These are phyloP conservation scores for Penicillium palitans DNA, from an alignment of 2,329 filamentous ascomycete genomes.

Conservation along the genomic window DNA sequence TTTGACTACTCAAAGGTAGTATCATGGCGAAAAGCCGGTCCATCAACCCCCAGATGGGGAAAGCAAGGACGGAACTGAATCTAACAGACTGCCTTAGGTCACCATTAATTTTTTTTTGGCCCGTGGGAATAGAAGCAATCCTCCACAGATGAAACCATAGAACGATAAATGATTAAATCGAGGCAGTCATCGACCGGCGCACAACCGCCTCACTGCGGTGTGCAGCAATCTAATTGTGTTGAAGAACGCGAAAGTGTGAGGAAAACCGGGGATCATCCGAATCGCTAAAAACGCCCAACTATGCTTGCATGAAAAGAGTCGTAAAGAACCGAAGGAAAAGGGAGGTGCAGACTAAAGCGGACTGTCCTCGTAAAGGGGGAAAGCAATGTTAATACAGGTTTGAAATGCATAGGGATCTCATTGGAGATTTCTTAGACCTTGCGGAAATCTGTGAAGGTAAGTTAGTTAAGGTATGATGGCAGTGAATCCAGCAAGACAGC, in stretches of 20 bases:
- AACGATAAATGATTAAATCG: conserved; percentile 37
- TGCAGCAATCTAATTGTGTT: conserved; percentile 44
- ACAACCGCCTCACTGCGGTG: conserved; percentile 44
- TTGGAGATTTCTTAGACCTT: conserved; percentile 50
- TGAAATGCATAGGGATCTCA: conserved; percentile 22
- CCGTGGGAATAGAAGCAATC: conserved; percentile 4
- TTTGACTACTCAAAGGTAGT: conserved; percentile 18
- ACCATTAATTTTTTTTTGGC: conserved; percentile 28
- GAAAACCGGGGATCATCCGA: conserved; percentile 31
- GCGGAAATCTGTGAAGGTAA: conserved; percentile 56
- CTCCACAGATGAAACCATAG: conserved; percentile 19
- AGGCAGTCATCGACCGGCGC: conserved; percentile 45
- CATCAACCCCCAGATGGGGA: conserved; percentile 10
- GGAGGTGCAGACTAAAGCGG: conserved; percentile 7
- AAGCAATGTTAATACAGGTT: conserved; percentile 34
- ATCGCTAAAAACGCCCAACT: conserved; percentile 48
- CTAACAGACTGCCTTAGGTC: conserved; percentile 13
- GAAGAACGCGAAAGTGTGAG: conserved; percentile 29
- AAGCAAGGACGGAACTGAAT: conserved; percentile 16
- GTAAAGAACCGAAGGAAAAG: conserved; percentile 30
- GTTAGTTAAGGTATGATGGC: conserved; percentile 25
- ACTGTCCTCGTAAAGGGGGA: conserved; percentile 18
- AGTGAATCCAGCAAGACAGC: conserved; percentile 27
- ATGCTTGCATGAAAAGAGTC: conserved; percentile 45
- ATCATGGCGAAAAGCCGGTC: conserved; percentile 17